phyloP scores from a whole-genome alignment of 2,329 filamentous ascomycete genomes.

The Colletotrichum gloeosporioides region DNA sequence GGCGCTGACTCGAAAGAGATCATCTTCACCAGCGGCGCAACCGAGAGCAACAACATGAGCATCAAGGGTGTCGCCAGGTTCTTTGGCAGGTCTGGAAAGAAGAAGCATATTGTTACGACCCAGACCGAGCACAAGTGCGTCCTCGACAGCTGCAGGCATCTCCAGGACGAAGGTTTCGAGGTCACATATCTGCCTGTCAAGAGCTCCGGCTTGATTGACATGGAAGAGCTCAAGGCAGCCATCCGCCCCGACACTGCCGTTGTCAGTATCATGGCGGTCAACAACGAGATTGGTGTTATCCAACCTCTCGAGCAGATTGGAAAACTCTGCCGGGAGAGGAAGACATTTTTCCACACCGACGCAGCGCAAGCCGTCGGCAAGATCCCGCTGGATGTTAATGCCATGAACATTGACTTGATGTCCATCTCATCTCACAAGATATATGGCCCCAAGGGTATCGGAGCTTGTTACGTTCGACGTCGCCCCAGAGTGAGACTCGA shows the following conservation, averaged over 20 bases:
- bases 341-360: conserved; percentile 98
- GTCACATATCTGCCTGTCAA: conserved; percentile 96
- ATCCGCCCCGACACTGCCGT: conserved; percentile 90
- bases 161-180: conserved; percentile 96
- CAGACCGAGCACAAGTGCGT: conserved; percentile 99
- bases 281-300: conserved; percentile 99
- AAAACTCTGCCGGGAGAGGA: conserved; percentile 86
- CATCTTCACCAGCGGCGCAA: conserved; percentile 97
- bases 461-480: conserved; percentile 93
- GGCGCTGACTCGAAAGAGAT: conserved; percentile 97
- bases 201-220: conserved; percentile 81
- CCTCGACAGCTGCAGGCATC: conserved; percentile 92
- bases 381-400: conserved; percentile 94
- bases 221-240: conserved; percentile 84
- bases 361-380: conserved; percentile 98
- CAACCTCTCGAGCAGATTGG: conserved; percentile 95
- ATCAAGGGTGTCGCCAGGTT: conserved; percentile 98
- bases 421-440: conserved; percentile 99
- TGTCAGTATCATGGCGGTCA: conserved; percentile 98
- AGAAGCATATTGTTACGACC: conserved; percentile 96
- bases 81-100: conserved; percentile 91
- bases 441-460: conserved; percentile 96
- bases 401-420: conserved; percentile 98
- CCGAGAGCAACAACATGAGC: conserved; percentile 99
- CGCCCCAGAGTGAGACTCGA: conserved; percentile 92